Base-by-base conservation (phyloP, 2,329 filamentous ascomycete genomes). In the Aspergillus aculeatus region DNA sequence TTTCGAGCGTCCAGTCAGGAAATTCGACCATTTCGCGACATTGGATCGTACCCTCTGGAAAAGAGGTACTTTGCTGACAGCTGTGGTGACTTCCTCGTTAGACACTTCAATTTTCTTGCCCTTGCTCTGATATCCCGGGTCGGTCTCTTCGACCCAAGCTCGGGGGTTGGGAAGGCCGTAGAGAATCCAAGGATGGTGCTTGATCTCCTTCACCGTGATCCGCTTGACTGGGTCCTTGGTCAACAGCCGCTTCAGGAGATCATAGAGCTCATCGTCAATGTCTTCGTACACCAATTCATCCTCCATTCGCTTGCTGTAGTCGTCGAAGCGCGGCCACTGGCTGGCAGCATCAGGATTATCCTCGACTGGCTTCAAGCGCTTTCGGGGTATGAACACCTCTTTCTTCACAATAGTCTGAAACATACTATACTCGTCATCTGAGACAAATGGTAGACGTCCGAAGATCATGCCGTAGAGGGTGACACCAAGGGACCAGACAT, bases 381-480 rank as follows among this genome's bases (percentile, higher is more conserved):
- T 87, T 31, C 83, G 85, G 1, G 95, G 92, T 56, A 98, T 92
- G 75, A 94, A 94, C 5, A 95, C 89, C n/a, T 96, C 91, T 63
- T 95, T 90, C 55, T 91, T 95, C 16, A 92, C 93, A 66, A 99
- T 97, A 64, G 90, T 90, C 65, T 88, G 86, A 80, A 97, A 97
- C 80, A 99, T 89, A 62, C 91, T 90, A 73, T 90, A 97, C 69
- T 96, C 92, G 68, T 96, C 93, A 71, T 95, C 89, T 53, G 92
- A 92, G 67, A 96, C 84, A 72, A 98, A 99, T 0, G 95, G 95
- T 47, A 97, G 91, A 56, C 95, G 91, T 14, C 92, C 95, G 73
- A 90, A 99, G 57, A 99, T 87, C 74, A 99, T 87, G 71, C 94
- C 96, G 77, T 97, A 99, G 2, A 99, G 84, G 0, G 95, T 99